Conservation (phyloP, 1,139 yeast species). For the Kodamaea suecica region DNA sequence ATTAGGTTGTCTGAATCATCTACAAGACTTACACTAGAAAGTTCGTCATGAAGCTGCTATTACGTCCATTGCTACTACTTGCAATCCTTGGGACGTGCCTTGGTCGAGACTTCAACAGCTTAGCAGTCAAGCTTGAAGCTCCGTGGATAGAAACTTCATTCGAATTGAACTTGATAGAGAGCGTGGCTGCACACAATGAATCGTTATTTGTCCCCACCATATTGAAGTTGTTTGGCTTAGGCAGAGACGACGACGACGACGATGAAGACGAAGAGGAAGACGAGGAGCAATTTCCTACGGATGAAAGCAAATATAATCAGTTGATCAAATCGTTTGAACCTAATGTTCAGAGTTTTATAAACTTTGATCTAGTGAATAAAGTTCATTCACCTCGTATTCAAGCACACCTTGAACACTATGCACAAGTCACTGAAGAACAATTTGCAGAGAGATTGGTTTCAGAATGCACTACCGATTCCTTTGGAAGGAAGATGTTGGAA, state of each 20-base stretch:
- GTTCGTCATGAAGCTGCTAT: background rate
- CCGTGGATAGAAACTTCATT: constrained; percentile 42
- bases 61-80: background rate
- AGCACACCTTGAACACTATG: constrained; percentile 58
- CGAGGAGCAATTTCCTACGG: constrained; percentile 3
- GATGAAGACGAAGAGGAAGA: constrained; percentile 31
- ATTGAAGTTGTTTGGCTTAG: constrained; percentile 33
- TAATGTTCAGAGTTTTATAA: constrained; percentile 28
- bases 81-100: background rate
- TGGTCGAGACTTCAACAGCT: constrained; percentile 4
- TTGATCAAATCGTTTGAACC: constrained; percentile 27
- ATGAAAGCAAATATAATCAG: constrained; percentile 25
- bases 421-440: constrained; percentile 23
- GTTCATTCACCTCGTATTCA: constrained; percentile 59
- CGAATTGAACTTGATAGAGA: constrained; percentile 51
- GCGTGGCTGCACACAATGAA: constrained; percentile 48
- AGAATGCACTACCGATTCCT: constrained; percentile 34
- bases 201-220: constrained; percentile 49
- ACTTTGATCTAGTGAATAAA: constrained; percentile 52
- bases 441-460: constrained; percentile 17
- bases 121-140: constrained; percentile 17
- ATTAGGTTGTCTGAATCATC: background rate
- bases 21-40: too few relatives aligned
- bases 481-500: constrained; percentile 28
- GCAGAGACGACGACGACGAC: constrained; percentile 22